Evolutionary conservation across 805 yeast species (phyloP).

Genomic region (Scheffersomyces coipomensis): DNA sequence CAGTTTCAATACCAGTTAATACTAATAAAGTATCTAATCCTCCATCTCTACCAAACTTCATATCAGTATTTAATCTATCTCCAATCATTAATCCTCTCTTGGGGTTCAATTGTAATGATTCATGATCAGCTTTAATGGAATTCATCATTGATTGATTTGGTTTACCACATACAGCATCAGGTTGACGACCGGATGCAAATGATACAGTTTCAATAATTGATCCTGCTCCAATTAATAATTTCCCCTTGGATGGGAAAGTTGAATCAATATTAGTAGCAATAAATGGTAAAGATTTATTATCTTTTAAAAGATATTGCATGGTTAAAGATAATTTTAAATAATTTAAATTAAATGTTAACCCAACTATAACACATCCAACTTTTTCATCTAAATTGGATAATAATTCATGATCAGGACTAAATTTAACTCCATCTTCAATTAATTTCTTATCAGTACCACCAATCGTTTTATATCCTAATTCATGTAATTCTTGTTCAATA

Average conservation of each 20-base stretch:
- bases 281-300: conserved; percentile 59
- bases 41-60: conserved; percentile 85
- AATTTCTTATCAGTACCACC: conserved; percentile 82
- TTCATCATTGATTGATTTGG: conserved; percentile 90
- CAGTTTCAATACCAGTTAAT: conserved; percentile 87
- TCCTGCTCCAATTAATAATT: conserved; percentile 92
- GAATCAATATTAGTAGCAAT: conserved; percentile 95
- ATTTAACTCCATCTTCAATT: conserved; percentile 41
- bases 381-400: conserved; percentile 60
- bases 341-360: conserved; percentile 73
- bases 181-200: conserved; percentile 74
- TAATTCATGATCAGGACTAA: conserved; percentile 55
- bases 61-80: conserved; percentile 92
- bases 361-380: conserved; percentile 89
- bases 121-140: conserved; percentile 69
- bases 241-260: conserved; percentile 87
- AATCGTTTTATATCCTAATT: conserved; percentile 68
- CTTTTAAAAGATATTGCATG: conserved; percentile 70
- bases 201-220: conserved; percentile 78
- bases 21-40: conserved; percentile 86
- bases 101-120: conserved; percentile 47
- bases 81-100: conserved; percentile 85
- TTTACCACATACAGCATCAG: conserved; percentile 84
- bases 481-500: conserved; percentile 72
- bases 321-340: conserved; percentile 81